phyloP scores from a whole-genome alignment of 2,329 filamentous ascomycete genomes.

The Botrytis deweyae region DNA sequence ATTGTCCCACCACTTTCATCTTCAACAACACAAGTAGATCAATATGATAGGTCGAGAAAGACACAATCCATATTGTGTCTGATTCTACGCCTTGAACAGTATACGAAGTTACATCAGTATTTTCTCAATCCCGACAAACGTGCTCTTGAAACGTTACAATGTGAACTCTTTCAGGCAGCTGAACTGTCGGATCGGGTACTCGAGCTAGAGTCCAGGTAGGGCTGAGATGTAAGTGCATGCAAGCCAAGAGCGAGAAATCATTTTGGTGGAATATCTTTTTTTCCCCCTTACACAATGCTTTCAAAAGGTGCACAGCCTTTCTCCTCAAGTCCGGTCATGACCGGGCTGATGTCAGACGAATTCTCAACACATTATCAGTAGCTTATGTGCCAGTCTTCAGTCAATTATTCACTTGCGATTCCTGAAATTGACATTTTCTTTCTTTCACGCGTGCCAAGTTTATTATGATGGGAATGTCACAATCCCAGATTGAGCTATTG shows the following conservation, averaged over 20 bases:
- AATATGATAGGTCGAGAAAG: background rate
- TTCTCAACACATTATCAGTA: background rate
- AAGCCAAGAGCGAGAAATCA: background rate
- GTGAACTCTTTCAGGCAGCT: background rate
- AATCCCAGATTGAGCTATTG: background rate
- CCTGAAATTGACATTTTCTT: background rate
- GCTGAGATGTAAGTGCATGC: constrained; percentile 2
- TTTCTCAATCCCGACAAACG: background rate
- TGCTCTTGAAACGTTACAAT: background rate
- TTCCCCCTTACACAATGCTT: background rate
- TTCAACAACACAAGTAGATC: background rate
- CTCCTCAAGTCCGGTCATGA: constrained; percentile 7
- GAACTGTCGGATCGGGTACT: too few relatives aligned
- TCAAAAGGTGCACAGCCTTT: background rate
- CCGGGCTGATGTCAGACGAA: constrained; percentile 13
- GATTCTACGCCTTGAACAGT: rapidly evolving
- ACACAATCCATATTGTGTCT: too few relatives aligned
- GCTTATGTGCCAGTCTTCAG: background rate
- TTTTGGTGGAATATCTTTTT: background rate
- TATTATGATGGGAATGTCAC: constrained; percentile 1
- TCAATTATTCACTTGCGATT: background rate
- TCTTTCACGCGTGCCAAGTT: background rate
- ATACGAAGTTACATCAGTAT: too few relatives aligned
- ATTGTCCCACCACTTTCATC: background rate
- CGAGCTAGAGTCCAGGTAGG: background rate